Evolutionary conservation across 2,329 filamentous ascomycete genomes (phyloP).

Genomic region (Ophidiomyces ophidiicola): DNA sequence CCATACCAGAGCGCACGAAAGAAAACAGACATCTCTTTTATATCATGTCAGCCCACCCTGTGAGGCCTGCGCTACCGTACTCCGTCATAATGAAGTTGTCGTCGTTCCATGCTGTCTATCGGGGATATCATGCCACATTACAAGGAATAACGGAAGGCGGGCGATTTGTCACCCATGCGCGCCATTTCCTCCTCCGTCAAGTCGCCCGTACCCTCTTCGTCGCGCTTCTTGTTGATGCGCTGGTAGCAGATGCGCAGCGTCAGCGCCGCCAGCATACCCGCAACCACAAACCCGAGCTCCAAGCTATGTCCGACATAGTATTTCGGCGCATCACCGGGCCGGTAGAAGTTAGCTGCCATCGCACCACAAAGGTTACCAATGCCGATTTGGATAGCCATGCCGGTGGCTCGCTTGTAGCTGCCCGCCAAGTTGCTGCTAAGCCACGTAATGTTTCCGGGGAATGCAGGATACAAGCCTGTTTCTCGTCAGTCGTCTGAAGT

Average conservation of each 20-base stretch:
- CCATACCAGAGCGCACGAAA: too few relatives aligned
- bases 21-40: too few relatives aligned
- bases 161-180: conserved; percentile 47
- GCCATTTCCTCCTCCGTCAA: conserved; percentile 45
- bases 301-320: conserved; percentile 42
- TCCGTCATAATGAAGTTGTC: background rate
- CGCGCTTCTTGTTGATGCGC: conserved; percentile 47
- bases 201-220: conserved; percentile 32
- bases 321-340: conserved; percentile 37
- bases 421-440: conserved; percentile 49
- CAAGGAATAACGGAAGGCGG: conserved; percentile 52
- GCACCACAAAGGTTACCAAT: conserved; percentile 44
- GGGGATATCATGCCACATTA: conserved; percentile 17
- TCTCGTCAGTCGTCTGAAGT: background rate
- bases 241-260: conserved; percentile 42
- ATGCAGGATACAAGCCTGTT: conserved; percentile 35
- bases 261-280: conserved; percentile 36
- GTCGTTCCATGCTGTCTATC: background rate
- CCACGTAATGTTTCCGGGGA: conserved; percentile 42
- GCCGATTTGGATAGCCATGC: conserved; percentile 54
- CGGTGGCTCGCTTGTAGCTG: conserved; percentile 44
- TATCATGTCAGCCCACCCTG: too few relatives aligned
- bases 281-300: conserved; percentile 39
- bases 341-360: conserved; percentile 62
- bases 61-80: too few relatives aligned